These are phyloP conservation scores for Jimgerdemannia lactiflua DNA, from an alignment of 192 early-diverging fungal species.

Conservation along the genomic window DNA sequence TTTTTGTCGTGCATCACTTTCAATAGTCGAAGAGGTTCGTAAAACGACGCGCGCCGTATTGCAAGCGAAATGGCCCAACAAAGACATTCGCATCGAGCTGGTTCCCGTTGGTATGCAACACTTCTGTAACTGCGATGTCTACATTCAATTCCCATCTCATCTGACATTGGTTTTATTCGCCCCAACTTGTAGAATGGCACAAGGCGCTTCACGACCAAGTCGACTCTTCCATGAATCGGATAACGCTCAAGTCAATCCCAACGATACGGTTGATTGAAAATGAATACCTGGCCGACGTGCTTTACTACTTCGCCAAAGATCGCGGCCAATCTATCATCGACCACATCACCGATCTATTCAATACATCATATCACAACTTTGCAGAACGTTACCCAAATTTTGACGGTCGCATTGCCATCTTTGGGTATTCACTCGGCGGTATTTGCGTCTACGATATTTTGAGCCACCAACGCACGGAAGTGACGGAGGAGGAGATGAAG, in stretches of 20 bases:
- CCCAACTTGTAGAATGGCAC: conserved; percentile 17
- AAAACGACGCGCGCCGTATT: conserved; percentile 35
- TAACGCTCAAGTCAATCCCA: conserved; percentile 38
- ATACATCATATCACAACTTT: conserved; percentile 50
- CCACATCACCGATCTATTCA: conserved; percentile 27
- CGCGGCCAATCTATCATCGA: conserved; percentile 31
- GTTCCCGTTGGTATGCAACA: conserved; percentile 24
- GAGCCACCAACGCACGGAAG: conserved; percentile 28
- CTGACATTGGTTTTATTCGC: too few species aligned
- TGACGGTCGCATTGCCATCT: conserved; percentile 53
- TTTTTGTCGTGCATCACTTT: not conserved
- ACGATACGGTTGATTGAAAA: conserved; percentile 38
- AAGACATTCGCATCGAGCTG: conserved; percentile 31
- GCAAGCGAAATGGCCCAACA: conserved; percentile 34
- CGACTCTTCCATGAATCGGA: conserved; percentile 24
- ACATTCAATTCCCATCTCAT: too few species aligned
- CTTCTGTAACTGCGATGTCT: not conserved
- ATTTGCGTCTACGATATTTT: conserved; percentile 69
- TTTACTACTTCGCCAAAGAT: conserved; percentile 35
- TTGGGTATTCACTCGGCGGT: conserved; percentile 70
- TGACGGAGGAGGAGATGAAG: conserved; percentile 13
- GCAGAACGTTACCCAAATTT: conserved; percentile 55
- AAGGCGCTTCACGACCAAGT: conserved; percentile 31
- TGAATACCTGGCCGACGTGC: conserved; percentile 34
- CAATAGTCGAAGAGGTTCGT: conserved; percentile 30